Base-by-base conservation (phyloP, 768 basidiomycete genomes). In the Tephrocybe sp. region DNA sequence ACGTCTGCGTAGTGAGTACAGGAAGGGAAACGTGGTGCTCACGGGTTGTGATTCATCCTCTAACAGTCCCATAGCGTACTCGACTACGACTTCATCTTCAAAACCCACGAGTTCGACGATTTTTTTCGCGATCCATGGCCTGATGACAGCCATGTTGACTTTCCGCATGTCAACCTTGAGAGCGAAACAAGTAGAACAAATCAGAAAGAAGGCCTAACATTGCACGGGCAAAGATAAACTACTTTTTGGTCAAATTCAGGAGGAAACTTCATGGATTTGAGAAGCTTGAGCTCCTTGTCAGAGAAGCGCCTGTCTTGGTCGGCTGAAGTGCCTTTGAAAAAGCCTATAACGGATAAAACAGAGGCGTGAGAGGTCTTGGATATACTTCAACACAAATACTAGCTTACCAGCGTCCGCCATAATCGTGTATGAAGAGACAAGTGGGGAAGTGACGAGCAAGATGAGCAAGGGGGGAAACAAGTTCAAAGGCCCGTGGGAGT, bases 1-100 rank as follows among this genome's bases (percentile, higher is more conserved):
- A 16, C 34, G 5, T 20, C 7, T 48, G 36, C 10, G 12, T 13
- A 36, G 32, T 5, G 36, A 14, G 20, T 39, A 44, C 34, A 19
- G 8, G 46, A 42, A 40, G 23, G 0, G 45, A 10, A 19, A 9
- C 26, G 26, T 26, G 20, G 45, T 42, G 66, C 86, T 57, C 55
- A 96, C 94, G n/a, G 89, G 87, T 56, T 88, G 80, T 13, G 81
- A 77, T 42, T 83, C 75, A 60, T 97, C 92, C 64, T 99, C 97
- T 5, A 99, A 72, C 16, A 98, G 76, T 14, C 92, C 92, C 84
- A 93, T 92, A 14, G 93, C 92, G 63, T 97, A 98, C 64, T 98
- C 96, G 23, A 98, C 85, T 36, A 98, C 87, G 38, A 99, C 86
- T 65, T 99, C 97, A 68, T 99, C 97, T 62, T 99, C 97, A 33